Conservation (phyloP, 2,329 filamentous ascomycete genomes). For the Daldinia eschscholtzii region DNA sequence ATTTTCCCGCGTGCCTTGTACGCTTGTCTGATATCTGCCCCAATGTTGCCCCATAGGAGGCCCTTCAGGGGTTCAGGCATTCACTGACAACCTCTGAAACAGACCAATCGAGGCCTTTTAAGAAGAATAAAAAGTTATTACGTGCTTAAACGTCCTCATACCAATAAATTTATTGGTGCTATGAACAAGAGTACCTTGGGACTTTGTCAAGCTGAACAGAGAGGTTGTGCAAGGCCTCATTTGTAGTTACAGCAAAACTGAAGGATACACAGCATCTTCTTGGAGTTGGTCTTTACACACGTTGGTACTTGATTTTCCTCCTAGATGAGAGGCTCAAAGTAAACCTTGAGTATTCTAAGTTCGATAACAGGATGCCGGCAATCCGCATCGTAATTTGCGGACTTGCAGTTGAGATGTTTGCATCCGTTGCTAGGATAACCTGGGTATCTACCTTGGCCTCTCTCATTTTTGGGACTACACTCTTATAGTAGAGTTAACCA, state of each 20-base stretch:
- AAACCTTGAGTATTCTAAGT: conserved; percentile 12
- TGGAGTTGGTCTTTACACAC: conserved; percentile 33
- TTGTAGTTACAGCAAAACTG: conserved; percentile 22
- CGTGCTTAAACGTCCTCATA: conserved; percentile 43
- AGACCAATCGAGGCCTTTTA: conserved; percentile 32
- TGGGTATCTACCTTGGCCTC: conserved; percentile 15
- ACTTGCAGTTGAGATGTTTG: conserved; percentile 34
- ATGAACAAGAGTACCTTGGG: conserved; percentile 12
- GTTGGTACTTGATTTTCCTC: conserved; percentile 13
- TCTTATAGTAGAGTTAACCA: neutral
- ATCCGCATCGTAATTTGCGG: conserved; percentile 37
- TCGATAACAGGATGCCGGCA: conserved; percentile 30
- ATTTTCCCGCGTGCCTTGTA: conserved; percentile 51
- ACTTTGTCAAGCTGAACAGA: conserved; percentile 5
- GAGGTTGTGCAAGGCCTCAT: conserved; percentile 26
- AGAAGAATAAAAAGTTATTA: conserved; percentile 25
- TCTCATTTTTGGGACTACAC: neutral
- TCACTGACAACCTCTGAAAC: conserved; percentile 39
- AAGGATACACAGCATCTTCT: conserved; percentile 29
- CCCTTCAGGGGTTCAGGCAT: conserved; percentile 34
- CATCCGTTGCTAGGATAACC: conserved; percentile 26
- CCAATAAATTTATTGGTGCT: conserved; percentile 27
- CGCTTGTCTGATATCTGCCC: conserved; percentile 42
- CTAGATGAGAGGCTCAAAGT: conserved; percentile 34
- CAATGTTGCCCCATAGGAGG: conserved; percentile 33